Evolutionary conservation across 306 rosid species (phyloP).

Genomic region (Betula pendula): DNA sequence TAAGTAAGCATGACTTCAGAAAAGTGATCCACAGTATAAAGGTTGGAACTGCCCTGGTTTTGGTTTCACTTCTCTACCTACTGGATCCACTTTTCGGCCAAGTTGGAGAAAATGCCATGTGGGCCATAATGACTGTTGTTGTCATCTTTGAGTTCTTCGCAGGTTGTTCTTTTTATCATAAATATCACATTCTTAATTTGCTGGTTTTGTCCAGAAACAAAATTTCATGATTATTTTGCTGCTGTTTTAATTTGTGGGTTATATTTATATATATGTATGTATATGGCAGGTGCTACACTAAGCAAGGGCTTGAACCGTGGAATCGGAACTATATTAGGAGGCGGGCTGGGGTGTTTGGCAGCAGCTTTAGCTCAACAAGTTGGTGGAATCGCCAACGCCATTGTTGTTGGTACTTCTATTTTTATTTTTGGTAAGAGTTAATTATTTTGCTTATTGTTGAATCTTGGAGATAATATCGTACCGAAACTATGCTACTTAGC

Average conservation of each 20-base stretch:
- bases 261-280: no score
- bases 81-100: constrained; percentile 65
- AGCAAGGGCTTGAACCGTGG: constrained; percentile 88
- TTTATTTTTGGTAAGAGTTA: constrained; percentile 61
- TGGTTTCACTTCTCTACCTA: constrained; percentile 77
- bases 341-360: constrained; percentile 67
- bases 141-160: constrained; percentile 86
- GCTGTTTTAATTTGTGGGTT: no score
- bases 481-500: no score
- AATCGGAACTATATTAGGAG: constrained; percentile 77
- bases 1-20: constrained; percentile 32
- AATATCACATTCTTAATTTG: no score
- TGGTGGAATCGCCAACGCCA: constrained; percentile 55
- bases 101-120: constrained; percentile 90
- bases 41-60: constrained; percentile 70
- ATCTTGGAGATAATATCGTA: no score
- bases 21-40: constrained; percentile 69
- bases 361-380: constrained; percentile 59
- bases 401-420: constrained; percentile 47
- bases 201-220: no score
- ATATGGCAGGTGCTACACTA: constrained; percentile 88
- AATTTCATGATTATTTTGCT: no score
- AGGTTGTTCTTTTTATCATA: no score
- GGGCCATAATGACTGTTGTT: constrained; percentile 94
- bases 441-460: no score